Base-by-base conservation (phyloP, 352 stramenopile genomes). In the Globisporangium carolinianum region DNA sequence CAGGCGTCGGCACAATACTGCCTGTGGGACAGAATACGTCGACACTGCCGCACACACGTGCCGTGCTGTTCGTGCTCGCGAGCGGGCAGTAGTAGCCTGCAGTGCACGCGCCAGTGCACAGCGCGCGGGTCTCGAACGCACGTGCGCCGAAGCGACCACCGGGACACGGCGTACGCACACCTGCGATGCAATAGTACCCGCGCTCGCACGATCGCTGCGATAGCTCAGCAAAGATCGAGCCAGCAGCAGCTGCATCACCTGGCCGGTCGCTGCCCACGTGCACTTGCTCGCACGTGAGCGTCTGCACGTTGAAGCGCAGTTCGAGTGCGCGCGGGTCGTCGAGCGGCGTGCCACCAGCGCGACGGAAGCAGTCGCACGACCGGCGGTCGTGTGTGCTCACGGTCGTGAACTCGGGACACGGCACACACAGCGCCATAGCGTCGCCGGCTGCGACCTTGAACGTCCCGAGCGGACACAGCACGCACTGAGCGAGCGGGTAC, bases 361-460 rank as follows among this genome's bases (percentile, higher is more conserved):
- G 57, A n/a, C 82, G 73, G 60, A 86, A 89, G 57, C 82, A 91
- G 15, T 62, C 59, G 43, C 82, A 91, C 5, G 79, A 73, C 0
- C 79, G 73, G 17, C 77, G 54, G 48, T 91, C 74, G n/a, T 17
- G 57, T 14, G 70, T 65, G 32, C 73, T 87, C 12, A 62, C 61
- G 1, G 82, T 55, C 0, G 71, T 72, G 32, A 72, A 79, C 47
- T 65, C 47, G 0, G 82, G 79, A 58, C 82, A 94, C 8, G 58
- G 51, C 9, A 62, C 14, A 41, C 82, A 94, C 0, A 89, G 63
- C n/a, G 54, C 52, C 0, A 63, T 24, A 37, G 69, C 69, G 51
- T 94, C 77, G 5, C 82, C 80, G 0, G 65, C 47, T 2, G 39
- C 50, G 9, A 58, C 36, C 57, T 96, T 96, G 66, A 91, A 95